Conservation (phyloP, 2,329 filamentous ascomycete species). For the Microsporum ferrugineum region DNA sequence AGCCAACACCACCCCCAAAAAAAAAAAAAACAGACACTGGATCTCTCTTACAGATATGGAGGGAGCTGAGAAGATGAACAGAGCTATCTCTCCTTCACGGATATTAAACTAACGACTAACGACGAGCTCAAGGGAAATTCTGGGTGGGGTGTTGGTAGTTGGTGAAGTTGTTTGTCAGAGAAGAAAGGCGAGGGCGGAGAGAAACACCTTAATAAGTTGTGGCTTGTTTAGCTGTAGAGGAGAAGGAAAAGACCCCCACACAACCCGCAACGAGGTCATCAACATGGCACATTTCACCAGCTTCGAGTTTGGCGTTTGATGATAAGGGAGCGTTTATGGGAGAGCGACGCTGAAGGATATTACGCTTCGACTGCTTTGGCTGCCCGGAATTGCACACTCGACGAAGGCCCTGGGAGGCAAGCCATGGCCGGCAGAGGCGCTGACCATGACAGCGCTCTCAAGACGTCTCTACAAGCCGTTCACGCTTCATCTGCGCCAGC, state of each 20-base stretch:
- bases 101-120: not conserved
- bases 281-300: not conserved
- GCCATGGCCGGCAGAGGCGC: not conserved
- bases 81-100: not conserved
- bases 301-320: not conserved
- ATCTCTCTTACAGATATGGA: not conserved
- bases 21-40: not conserved
- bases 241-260: not conserved
- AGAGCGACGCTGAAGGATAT: not conserved
- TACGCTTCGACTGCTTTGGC: not conserved
- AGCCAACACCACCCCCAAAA: not conserved
- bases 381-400: not conserved
- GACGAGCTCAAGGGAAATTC: not conserved
- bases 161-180: not conserved
- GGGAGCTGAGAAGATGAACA: not conserved
- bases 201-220: not conserved
- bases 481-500: slow-evolving; percentile 34
- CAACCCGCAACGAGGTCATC: not conserved
- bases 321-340: not conserved
- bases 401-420: not conserved
- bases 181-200: not conserved
- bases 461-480: slow-evolving; percentile 41
- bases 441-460: slow-evolving; percentile 47
- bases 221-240: not conserved
- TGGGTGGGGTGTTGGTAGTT: not conserved